Evolutionary conservation across 495 filamentous ascomycete genomes (phyloP), one percentile per base, ranked within the genome.

Genomic region (Aspergillus hancockii): DNA sequence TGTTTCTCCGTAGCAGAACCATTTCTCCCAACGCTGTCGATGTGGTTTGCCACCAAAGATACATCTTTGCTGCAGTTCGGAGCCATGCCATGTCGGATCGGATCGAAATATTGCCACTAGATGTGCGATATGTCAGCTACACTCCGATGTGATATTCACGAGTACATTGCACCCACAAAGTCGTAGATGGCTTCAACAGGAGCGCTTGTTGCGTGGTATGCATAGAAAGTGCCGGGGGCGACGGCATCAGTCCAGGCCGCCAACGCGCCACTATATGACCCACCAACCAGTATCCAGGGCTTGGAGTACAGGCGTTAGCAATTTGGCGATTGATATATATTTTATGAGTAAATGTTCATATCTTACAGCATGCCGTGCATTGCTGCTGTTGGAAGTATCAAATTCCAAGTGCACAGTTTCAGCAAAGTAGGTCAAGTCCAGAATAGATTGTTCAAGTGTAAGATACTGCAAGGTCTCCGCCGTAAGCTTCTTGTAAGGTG

Each of bases 161-260:
- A 31, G 8, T 16, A 5, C 2, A 23, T 19, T 25, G 16, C 21
- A 54, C 68, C 52, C 31, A 74, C 71, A 60, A 83, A 89, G 59
- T 88, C 76, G 6, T 78, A 77, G 25, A 89, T 79, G 4, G 85
- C 79, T 64, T 90, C 76, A 0, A 90, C 86, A 5, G 83, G 82
- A 2, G 82, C 86, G 62, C 81, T 85, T 28, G 83, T 84, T 23
- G 83, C 79, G 61, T 86, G 82, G 60, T 87, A 88, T 2, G 85
- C 86, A 85, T 85, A 89, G 69, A 87, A 86, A 0, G 84, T 87
- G 9, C 85, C 86, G 0, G 85, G 85, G 6, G 82, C 73, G 19
- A 78, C 72, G 1, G 74, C 73, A n/a, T 80, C 82, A 8, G 80
- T 80, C 87, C 87, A 90, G 0, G 80, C 85, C 4, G 85, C 65